A percentile compares a stretch with the other conserved stretches of the same genome.
Evolutionary conservation across 306 rosid species (phyloP).

Genomic region (Argentina anserina): DNA sequence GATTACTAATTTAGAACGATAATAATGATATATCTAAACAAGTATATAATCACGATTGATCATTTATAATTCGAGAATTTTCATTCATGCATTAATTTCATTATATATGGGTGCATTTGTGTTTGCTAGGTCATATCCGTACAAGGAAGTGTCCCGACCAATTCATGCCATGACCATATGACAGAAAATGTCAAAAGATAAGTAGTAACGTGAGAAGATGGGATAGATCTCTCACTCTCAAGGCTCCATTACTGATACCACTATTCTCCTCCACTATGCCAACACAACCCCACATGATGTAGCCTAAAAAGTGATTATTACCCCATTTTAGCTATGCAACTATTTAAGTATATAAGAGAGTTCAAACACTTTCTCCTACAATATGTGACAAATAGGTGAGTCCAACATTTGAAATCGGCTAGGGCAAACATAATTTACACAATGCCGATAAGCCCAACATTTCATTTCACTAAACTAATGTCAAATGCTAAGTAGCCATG

Average conservation of each 20-base stretch:
- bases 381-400: slow-evolving; percentile 27
- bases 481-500: slow-evolving; percentile 39
- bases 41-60: not conserved
- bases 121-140: slow-evolving; percentile 3
- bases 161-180: slow-evolving; percentile 13
- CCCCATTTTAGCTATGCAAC: not conserved
- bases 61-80: not conserved
- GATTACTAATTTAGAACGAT: not conserved
- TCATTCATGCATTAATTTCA: no score
- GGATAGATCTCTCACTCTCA: slow-evolving; percentile 6
- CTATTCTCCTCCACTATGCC: not conserved
- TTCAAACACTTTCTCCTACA: slow-evolving; percentile 5
- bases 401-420: slow-evolving; percentile 11
- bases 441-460: not conserved
- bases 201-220: slow-evolving; percentile 16
- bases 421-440: slow-evolving; percentile 11
- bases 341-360: not conserved
- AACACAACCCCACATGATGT: slow-evolving; percentile 1
- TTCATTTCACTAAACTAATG: slow-evolving; percentile 14
- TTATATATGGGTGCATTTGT: not conserved
- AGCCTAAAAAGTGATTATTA: slow-evolving; percentile 4
- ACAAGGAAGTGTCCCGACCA: slow-evolving; percentile 7
- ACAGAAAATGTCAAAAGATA: slow-evolving; percentile 12
- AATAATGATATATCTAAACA: no score
- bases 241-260: not conserved